Conservation (phyloP, 805 yeast genomes). For the Wickerhamomyces kurtzmanii region DNA sequence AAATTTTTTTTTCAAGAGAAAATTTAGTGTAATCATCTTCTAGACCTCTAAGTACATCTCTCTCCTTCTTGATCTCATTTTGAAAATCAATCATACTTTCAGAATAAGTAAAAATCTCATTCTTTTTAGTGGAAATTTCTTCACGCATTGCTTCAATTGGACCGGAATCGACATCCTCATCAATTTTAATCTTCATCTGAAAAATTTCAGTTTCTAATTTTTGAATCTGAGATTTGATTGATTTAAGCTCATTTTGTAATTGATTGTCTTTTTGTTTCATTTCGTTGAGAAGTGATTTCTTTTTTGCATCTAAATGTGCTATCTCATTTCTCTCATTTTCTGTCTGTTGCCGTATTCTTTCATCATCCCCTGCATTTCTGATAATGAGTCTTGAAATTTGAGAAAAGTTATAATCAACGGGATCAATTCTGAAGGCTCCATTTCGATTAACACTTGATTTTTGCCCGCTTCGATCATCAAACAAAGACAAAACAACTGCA, state of each 20-base stretch:
- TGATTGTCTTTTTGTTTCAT: conserved; percentile 10
- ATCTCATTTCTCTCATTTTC: conserved; percentile 10
- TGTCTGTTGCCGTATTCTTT: conserved; percentile 10
- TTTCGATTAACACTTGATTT: conserved; percentile 26
- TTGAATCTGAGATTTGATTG: conserved; percentile 8
- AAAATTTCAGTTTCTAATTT: conserved; percentile 17
- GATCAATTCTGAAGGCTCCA: conserved; percentile 42
- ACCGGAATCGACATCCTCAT: conserved; percentile 34
- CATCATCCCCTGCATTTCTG: conserved; percentile 5
- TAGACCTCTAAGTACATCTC: neutral
- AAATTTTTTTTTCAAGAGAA: neutral
- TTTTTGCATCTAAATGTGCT: conserved; percentile 8
- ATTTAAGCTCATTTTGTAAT: conserved; percentile 9
- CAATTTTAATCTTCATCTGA: conserved; percentile 26
- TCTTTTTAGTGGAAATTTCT: too few species aligned
- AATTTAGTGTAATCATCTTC: neutral
- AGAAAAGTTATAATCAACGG: conserved; percentile 28
- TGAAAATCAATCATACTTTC: conserved; percentile 12
- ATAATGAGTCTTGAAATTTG: conserved; percentile 7
- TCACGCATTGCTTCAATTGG: conserved; percentile 20
- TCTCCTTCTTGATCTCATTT: conserved; percentile 8
- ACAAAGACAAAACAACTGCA: conserved; percentile 28
- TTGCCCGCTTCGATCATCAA: conserved; percentile 32
- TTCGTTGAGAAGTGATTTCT: conserved; percentile 4
- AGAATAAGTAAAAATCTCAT: conserved; percentile 9